Conservation (phyloP, 106 monocot genomes). For the Allium fistulosum region DNA sequence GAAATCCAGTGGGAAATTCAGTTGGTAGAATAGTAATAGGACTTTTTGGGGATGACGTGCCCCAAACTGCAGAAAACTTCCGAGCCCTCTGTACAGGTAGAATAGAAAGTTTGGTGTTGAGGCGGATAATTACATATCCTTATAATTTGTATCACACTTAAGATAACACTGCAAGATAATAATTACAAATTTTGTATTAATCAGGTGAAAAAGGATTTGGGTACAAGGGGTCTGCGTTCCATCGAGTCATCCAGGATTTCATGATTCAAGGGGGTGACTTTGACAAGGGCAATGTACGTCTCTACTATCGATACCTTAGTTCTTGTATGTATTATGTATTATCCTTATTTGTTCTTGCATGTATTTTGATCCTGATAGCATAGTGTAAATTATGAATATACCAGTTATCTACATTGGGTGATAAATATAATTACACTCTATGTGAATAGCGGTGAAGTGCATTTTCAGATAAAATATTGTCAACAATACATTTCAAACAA, state of each 20-base stretch:
- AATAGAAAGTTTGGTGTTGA: not conserved
- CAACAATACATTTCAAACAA: too few relatives aligned
- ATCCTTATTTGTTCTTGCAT: too few relatives aligned
- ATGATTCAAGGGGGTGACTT: constrained; percentile 99
- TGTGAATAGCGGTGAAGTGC: too few relatives aligned
- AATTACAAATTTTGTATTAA: not conserved
- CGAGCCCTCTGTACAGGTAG: constrained; percentile 89
- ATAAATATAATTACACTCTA: too few relatives aligned
- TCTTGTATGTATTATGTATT: not conserved
- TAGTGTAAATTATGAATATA: too few relatives aligned
- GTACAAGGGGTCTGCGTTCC: constrained; percentile 85
- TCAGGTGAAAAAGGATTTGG: constrained; percentile 95
- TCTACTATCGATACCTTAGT: not conserved
- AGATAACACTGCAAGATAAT: too few relatives aligned
- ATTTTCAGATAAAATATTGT: too few relatives aligned
- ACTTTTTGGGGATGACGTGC: constrained; percentile 84
- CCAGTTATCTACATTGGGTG: too few relatives aligned
- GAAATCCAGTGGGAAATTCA: constrained; percentile 46
- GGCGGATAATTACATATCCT: too few relatives aligned
- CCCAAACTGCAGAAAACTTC: constrained; percentile 91
- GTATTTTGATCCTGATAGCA: too few relatives aligned
- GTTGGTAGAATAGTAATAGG: constrained; percentile 92
- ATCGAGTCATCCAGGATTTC: constrained; percentile 93
- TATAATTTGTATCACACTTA: too few relatives aligned
- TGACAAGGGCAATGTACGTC: constrained; percentile 84